Base-by-base conservation (phyloP, 2,329 filamentous ascomycete genomes). In the Ophiostoma triangulosporum region DNA sequence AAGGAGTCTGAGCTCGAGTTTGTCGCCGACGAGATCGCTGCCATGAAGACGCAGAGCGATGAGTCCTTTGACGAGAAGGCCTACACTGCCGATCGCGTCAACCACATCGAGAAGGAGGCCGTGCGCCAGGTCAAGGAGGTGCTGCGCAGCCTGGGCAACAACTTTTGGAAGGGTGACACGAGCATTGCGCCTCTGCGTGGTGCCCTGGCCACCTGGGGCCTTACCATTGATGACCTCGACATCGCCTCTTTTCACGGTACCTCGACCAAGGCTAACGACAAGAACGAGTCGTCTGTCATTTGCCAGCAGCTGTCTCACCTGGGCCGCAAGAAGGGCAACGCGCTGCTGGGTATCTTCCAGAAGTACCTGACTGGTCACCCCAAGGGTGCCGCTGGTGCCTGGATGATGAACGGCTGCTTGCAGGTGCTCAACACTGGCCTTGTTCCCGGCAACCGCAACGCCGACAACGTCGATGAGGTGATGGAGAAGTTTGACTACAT, bases 401-500 rank as follows among this genome's bases (percentile, higher is more conserved):
- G 93, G 90, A 98, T 98, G 93, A 83, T 98, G 79, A 98, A 98
- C 75, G 93, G 93, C 60, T 93, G 88, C 68, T 74, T 98, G 67
- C 93, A 98, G 69, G 88, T 96, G 46, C 80, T 98, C 63, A 95
- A 97, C 75, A 84, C 79, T 51, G 93, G 93, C 65, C 76, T 98
- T 50, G 91, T 98, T 24, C 93, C 93, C 14, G 93, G 93, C 56
- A 98, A 98, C 74, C 86, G 90, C 64, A 98, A 98, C 63, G 93
- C 93, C 51, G 93, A 98, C 74, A 98, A 98, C 61, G 83, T 98
- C 53, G 93, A 98, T 67, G 81, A 90, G 66, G 77, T 90, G 61
- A 94, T 98, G 86, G 91, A 97, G 77, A 80, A 96, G 68, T 98
- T 93, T 62, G 93, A 98, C 68, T 86, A 95, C 73, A 95, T 98